These are phyloP conservation scores for Sophora flavescens DNA, from an alignment of 306 rosid species.

Conservation along the genomic window DNA sequence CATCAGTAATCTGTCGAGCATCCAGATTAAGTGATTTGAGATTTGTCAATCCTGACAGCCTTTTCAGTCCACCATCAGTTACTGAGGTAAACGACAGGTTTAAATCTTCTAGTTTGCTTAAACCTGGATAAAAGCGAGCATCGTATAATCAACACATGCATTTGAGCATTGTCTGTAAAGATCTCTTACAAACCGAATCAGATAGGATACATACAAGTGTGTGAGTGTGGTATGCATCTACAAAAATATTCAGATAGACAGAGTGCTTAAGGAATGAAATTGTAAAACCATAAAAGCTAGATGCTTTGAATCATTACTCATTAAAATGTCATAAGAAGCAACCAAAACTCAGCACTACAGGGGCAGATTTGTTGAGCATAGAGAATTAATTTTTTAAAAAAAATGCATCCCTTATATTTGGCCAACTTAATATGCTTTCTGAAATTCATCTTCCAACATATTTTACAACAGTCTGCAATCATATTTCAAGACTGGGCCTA, in stretches of 20 bases:
- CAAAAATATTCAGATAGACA: conserved; percentile 8
- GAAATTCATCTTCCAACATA: conserved; percentile 19
- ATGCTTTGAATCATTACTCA: conserved; percentile 20
- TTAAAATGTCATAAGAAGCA: not conserved
- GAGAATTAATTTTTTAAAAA: not conserved
- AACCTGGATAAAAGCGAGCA: conserved; percentile 64
- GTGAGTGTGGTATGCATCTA: not conserved
- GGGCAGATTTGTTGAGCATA: not conserved
- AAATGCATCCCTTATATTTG: not conserved
- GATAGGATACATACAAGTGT: not conserved
- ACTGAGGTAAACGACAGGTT: conserved; percentile 90
- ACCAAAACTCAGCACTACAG: not conserved
- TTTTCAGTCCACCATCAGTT: conserved; percentile 74
- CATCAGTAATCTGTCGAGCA: conserved; percentile 79
- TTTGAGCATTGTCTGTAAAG: conserved; percentile 9
- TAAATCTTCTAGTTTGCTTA: conserved; percentile 77
- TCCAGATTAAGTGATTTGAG: conserved; percentile 95
- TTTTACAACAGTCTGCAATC: not conserved
- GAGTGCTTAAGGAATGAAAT: conserved; percentile 4
- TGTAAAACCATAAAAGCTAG: conserved; percentile 28
- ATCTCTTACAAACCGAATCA: conserved; percentile 15
- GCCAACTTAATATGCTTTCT: conserved; percentile 21
- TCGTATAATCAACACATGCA: conserved; percentile 20
- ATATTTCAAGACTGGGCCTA: conserved; percentile 17
- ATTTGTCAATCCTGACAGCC: conserved; percentile 75